Evolutionary conservation across 176 grass and related monocot genomes (phyloP).

Genomic region (Triticum turgidum): DNA sequence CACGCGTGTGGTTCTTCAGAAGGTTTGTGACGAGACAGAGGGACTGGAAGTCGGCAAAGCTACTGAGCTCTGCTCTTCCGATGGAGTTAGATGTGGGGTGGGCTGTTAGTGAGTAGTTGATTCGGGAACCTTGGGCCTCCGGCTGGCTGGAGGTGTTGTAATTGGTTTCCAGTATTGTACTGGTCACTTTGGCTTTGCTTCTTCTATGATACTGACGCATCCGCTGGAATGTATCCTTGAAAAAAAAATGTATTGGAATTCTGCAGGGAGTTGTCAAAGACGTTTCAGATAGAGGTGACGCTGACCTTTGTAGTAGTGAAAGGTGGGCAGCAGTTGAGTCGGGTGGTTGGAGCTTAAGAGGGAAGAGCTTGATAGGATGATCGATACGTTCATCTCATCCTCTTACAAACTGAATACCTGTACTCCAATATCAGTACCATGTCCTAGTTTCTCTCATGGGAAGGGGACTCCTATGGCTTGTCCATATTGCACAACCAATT

Average conservation of each 20-base stretch:
- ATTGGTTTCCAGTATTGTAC: too few species aligned
- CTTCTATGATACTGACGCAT: not conserved
- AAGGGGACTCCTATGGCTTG: not conserved
- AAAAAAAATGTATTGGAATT: not conserved
- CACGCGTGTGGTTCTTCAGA: too few species aligned
- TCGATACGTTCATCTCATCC: constrained; percentile 34
- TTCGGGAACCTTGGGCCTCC: too few species aligned
- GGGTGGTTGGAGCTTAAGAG: constrained; percentile 63
- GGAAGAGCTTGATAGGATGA: constrained; percentile 76
- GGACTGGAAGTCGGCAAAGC: too few species aligned
- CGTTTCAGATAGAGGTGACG: constrained; percentile 20
- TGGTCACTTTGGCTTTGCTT: too few species aligned
- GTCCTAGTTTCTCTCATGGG: not conserved
- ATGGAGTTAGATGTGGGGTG: too few species aligned
- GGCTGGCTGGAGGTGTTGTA: too few species aligned
- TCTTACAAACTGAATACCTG: constrained; percentile 11
- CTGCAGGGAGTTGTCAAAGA: constrained; percentile 45
- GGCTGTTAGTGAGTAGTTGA: too few species aligned
- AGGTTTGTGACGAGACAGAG: too few species aligned
- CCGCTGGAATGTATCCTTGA: too few species aligned
- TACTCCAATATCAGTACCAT: not conserved
- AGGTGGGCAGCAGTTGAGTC: constrained; percentile 48
- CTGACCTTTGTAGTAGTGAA: constrained; percentile 65
- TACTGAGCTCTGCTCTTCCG: too few species aligned
- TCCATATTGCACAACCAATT: not conserved